Percentiles rank a stretch among this genome's conserved stretches.
Conservation (phyloP, 1,284 basidiomycete genomes). For the Ceratobasidium sp. region DNA sequence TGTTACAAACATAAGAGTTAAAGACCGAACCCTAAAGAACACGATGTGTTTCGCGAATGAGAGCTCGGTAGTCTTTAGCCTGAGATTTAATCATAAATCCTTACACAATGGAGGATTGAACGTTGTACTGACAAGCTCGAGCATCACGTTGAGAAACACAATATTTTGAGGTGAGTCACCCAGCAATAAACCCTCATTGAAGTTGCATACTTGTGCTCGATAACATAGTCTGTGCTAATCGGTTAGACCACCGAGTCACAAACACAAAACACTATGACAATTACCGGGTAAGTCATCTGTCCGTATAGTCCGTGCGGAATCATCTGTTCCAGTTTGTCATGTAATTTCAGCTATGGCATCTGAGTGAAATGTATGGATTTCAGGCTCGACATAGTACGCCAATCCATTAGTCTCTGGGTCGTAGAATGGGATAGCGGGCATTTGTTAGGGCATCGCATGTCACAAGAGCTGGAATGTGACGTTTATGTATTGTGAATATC, state of each 20-base stretch:
- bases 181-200: neutral
- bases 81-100: neutral
- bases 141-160: neutral
- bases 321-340: neutral
- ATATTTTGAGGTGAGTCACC: neutral
- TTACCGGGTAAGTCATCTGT: neutral
- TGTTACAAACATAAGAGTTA: no score
- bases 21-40: no score
- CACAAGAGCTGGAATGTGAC: no score
- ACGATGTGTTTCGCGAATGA: neutral
- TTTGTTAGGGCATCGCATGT: neutral
- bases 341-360: slow-evolving; percentile 8
- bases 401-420: neutral
- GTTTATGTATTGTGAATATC: no score
- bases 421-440: slow-evolving; percentile 10
- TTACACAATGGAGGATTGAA: no score
- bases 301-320: neutral
- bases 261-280: neutral
- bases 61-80: slow-evolving; percentile 9
- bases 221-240: neutral
- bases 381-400: slow-evolving; percentile 14
- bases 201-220: neutral
- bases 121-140: neutral
- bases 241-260: neutral
- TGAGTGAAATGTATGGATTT: neutral